These are phyloP conservation scores for Polytrichum formosum DNA, from an alignment of 225 moss, liverwort and hornwort species.

Conservation along the genomic window DNA sequence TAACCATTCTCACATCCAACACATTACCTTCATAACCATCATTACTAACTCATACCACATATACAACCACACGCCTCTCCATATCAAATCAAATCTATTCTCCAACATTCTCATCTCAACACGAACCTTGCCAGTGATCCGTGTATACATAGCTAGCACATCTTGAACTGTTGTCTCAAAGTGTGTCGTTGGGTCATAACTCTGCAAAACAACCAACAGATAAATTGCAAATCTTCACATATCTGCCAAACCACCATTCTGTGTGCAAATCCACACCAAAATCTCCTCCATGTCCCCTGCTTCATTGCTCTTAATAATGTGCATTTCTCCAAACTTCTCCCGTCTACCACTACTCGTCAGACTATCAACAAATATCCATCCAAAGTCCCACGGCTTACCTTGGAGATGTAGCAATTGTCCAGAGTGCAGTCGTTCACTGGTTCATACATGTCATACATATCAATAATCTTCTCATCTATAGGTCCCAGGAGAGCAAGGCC, in stretches of 20 bases:
- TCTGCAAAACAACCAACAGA: constrained; percentile 36
- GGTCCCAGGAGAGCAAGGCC: constrained; percentile 90
- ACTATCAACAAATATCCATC: neutral
- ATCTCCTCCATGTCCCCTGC: no score
- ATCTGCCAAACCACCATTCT: no score
- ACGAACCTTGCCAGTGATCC: constrained; percentile 91
- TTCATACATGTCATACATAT: constrained; percentile 86
- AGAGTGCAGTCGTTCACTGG: constrained; percentile 83
- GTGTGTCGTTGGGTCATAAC: constrained; percentile 95
- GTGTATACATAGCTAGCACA: constrained; percentile 85
- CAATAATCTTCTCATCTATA: constrained; percentile 76
- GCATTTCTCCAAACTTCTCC: no score
- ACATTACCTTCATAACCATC: neutral
- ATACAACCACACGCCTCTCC: neutral
- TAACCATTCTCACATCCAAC: neutral
- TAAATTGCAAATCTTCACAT: no score
- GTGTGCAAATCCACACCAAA: no score
- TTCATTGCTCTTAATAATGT: no score
- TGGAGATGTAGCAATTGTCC: constrained; percentile 90
- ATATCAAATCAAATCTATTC: neutral
- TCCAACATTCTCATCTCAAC: no score
- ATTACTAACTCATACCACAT: neutral
- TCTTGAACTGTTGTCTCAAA: constrained; percentile 95
- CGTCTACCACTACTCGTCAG: no score
- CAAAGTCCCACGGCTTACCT: constrained; percentile 24